Percentiles rank a stretch among this genome's conserved stretches.
Conservation (phyloP, 805 yeast genomes). For the Candida sithepensis region DNA sequence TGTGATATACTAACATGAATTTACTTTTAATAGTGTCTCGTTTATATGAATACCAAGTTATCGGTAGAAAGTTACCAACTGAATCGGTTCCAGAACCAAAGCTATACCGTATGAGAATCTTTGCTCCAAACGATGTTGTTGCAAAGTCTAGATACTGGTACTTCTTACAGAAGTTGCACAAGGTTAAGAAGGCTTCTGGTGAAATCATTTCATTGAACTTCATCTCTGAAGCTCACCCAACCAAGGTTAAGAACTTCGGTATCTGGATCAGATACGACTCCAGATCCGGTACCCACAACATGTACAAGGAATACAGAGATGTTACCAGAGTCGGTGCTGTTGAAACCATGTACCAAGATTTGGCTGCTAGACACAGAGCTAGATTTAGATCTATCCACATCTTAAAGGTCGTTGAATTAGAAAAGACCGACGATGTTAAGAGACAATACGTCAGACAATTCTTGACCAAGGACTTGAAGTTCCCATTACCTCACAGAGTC, state of each 20-base stretch:
- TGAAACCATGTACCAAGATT: conserved; percentile 97
- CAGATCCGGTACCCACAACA: conserved; percentile 99
- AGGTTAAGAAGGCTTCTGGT: conserved; percentile 99
- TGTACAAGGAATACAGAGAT: conserved; percentile 99
- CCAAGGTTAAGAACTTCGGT: conserved; percentile 99
- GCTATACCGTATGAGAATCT: conserved; percentile 99
- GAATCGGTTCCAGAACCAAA: conserved; percentile 99
- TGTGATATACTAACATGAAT: background rate
- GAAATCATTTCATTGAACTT: conserved; percentile 92
- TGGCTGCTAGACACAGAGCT: conserved; percentile 99
- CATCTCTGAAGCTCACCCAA: conserved; percentile 93
- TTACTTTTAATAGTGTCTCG: conserved; percentile 67
- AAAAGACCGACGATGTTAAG: conserved; percentile 96
- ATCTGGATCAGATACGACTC: conserved; percentile 99
- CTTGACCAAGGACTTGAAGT: conserved; percentile 90
- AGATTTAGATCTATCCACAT: conserved; percentile 99
- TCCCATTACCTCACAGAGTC: conserved; percentile 99
- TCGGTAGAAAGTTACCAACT: conserved; percentile 99
- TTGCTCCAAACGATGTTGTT: conserved; percentile 97
- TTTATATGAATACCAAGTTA: conserved; percentile 98
- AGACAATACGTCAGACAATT: conserved; percentile 99
- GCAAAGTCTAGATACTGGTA: conserved; percentile 99
- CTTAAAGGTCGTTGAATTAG: conserved; percentile 98
- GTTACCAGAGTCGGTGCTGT: conserved; percentile 99
- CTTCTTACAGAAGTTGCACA: conserved; percentile 98